phyloP scores from a whole-genome alignment of 2,329 filamentous ascomycete species.

The Aotearoamyces nothofagi region DNA sequence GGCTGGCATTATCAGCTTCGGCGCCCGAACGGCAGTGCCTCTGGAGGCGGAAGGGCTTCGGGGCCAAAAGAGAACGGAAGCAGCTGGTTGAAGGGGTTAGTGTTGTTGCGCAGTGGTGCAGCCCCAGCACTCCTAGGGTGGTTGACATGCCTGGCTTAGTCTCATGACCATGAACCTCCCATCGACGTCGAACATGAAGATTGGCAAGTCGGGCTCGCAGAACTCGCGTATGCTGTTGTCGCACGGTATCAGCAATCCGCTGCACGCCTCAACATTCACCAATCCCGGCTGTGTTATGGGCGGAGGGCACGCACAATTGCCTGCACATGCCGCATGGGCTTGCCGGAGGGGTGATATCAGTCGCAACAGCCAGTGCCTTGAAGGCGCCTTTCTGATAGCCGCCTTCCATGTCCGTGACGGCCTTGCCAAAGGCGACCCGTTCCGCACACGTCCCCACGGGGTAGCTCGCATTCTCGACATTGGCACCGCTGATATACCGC shows the following conservation, averaged over 20 bases:
- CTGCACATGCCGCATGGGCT: constrained; percentile 93
- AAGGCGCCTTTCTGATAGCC: constrained; percentile 29
- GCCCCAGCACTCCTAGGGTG: not conserved
- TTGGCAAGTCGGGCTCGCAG: constrained; percentile 49
- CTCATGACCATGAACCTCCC: constrained; percentile 56
- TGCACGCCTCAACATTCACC: constrained; percentile 2
- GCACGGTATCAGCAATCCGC: constrained; percentile 6
- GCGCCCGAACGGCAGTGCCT: no score
- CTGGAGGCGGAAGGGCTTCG: constrained; percentile 29
- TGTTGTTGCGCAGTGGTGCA: not conserved
- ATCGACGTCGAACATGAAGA: constrained; percentile 87
- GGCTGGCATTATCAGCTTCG: no score
- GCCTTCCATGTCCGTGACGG: constrained; percentile 36
- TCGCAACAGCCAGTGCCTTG: constrained; percentile 72
- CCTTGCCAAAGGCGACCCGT: constrained; percentile 72
- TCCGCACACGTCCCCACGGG: constrained; percentile 95
- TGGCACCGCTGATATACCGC: constrained; percentile 46
- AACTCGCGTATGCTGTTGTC: constrained; percentile 60
- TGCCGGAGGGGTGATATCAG: constrained; percentile 54
- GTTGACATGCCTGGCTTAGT: constrained; percentile 44
- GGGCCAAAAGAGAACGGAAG: constrained; percentile 56
- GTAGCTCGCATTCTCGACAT: constrained; percentile 83
- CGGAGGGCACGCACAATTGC: constrained; percentile 52
- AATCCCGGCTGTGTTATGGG: not conserved
- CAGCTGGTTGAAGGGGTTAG: constrained; percentile 29